These are phyloP conservation scores for Brettanomyces anomalus DNA, from an alignment of 805 yeast species.

Conservation along the genomic window DNA sequence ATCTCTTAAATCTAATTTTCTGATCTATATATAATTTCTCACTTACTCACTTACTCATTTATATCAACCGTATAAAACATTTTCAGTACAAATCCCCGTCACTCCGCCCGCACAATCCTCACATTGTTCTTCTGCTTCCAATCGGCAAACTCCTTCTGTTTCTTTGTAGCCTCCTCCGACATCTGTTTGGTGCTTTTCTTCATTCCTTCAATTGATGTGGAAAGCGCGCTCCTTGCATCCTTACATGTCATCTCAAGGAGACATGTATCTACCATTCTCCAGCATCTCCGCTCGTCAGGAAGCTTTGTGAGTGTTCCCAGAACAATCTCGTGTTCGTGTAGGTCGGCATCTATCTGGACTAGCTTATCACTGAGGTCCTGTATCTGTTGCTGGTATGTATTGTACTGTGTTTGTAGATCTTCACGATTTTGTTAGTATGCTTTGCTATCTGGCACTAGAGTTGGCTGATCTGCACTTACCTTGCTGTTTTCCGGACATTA, in stretches of 20 bases:
- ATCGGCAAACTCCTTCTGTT: constrained; percentile 32
- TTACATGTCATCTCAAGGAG: constrained; percentile 73
- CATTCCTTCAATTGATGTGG: constrained; percentile 45
- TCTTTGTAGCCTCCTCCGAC: constrained; percentile 29
- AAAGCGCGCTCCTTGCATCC: constrained; percentile 60
- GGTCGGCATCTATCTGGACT: constrained; percentile 39
- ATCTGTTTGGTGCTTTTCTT: constrained; percentile 30
- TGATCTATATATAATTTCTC: no score
- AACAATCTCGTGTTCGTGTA: constrained; percentile 42
- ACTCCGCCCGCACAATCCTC: constrained; percentile 28
- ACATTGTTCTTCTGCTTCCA: constrained; percentile 46
- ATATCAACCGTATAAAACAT: no score
- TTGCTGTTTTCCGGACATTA: background rate
- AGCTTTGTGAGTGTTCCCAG: constrained; percentile 44
- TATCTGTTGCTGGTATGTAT: constrained; percentile 41
- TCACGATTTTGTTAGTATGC: background rate
- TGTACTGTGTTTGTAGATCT: constrained; percentile 41
- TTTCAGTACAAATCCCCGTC: no score
- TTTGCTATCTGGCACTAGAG: no score
- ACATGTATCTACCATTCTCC: constrained; percentile 91
- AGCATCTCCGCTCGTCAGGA: constrained; percentile 63
- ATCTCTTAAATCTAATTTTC: no score
- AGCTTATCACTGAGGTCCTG: constrained; percentile 38
- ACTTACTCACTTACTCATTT: no score
- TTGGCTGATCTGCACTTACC: no score